Evolutionary conservation across 2,329 filamentous ascomycete species (phyloP), one percentile per base, ranked within the genome.

Genomic region (Colletotrichum sp.): DNA sequence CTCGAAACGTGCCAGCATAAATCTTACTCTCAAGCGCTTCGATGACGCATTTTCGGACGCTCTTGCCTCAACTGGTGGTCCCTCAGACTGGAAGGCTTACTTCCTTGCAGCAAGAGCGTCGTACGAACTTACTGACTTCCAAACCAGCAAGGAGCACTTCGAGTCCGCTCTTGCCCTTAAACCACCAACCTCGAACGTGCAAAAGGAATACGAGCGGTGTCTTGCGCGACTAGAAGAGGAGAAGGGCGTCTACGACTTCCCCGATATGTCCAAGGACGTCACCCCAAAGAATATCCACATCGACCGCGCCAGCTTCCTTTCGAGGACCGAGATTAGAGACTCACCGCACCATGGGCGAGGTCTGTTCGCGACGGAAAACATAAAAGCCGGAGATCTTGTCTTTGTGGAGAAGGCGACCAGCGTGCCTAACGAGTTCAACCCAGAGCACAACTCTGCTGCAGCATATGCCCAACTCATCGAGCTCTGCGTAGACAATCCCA

Each of bases 361-460:
- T 3, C 79, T 89, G 4, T 89, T 89, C 73, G 86, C 87, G 0
- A 81, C 82, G 1, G 78, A 80, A 21, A 79, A 82, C 62, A 79
- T 89, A 62, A 79, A 78, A 6, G 82, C 84, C 0, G 87, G 87
- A 63, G 85, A 87, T 2, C 62, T 89, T 4, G 80, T 89, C 26
- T 83, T 88, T 18, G 84, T 82, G 44, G 88, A 88, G 75, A 87
- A 87, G 78, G 85, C 86, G 0, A 80, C 84, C 26, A 81, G 83
- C 44, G 82, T 85, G 69, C 84, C 85, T 0, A 87, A 86, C 83
- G 83, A 86, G 71, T 86, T 87, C 79, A 85, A 87, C 75, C 81
- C 81, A 24, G 77, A 83, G 13, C 82, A 84, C 28, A 81, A 87
- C 44, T 86, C 86, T 8, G 85, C 85, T 1, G 86, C 88, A 64